Evolutionary conservation across 805 yeast genomes (phyloP).

Genomic region (Kluyveromyces wickerhamii): DNA sequence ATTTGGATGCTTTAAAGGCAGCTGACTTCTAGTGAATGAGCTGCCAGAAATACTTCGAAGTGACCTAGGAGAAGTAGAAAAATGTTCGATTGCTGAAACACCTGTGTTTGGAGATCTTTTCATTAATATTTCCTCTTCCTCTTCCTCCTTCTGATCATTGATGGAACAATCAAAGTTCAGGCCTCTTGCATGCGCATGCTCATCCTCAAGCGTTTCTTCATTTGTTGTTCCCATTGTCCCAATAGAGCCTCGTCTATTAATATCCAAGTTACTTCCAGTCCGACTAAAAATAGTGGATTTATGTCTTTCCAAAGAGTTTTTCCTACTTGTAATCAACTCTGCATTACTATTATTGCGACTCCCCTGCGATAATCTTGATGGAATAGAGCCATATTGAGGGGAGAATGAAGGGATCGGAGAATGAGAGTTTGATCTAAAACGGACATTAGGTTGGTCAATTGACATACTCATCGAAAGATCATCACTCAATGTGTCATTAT

Average conservation of each 20-base stretch:
- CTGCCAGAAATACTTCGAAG: constrained; percentile 20
- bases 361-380: constrained; percentile 25
- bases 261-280: background rate
- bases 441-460: constrained; percentile 14
- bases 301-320: constrained; percentile 3
- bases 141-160: constrained; percentile 11
- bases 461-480: constrained; percentile 45
- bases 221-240: constrained; percentile 6
- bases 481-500: constrained; percentile 49
- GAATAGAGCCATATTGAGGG: constrained; percentile 25
- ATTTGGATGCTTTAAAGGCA: constrained; percentile 22
- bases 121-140: constrained; percentile 17
- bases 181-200: constrained; percentile 2
- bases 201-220: constrained; percentile 10
- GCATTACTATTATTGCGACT: constrained; percentile 7
- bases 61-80: constrained; percentile 23
- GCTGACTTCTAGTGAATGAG: constrained; percentile 18
- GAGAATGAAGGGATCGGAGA: constrained; percentile 30
- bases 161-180: background rate
- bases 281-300: background rate
- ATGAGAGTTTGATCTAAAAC: constrained; percentile 23
- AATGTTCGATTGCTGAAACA: constrained; percentile 1
- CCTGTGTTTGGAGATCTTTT: constrained; percentile 8
- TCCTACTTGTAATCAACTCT: constrained; percentile 4
- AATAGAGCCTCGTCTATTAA: constrained; percentile 8